A percentile compares a stretch with the other conserved stretches of the same genome.
Evolutionary conservation across 345 rosid species (phyloP).

Genomic region (Syzygium aromaticum): DNA sequence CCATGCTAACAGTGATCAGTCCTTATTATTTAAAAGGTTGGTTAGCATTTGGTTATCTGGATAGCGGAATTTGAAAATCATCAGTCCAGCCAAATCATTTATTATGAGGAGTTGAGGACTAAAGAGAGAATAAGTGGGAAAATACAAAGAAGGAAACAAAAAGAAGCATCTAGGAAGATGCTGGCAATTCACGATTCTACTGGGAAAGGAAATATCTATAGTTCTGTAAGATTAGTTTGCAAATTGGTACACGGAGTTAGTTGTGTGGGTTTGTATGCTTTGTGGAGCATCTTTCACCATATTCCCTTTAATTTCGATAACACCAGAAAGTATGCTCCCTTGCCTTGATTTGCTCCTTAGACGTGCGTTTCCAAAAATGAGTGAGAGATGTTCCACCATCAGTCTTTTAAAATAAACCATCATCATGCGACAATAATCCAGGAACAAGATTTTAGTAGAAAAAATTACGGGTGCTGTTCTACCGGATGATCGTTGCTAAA

Average conservation of each 20-base stretch:
- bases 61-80: background rate
- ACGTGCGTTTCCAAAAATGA: background rate
- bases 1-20: background rate
- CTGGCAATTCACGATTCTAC: background rate
- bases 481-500: background rate
- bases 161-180: background rate
- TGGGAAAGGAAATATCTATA: background rate
- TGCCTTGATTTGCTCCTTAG: background rate
- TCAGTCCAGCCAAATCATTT: background rate
- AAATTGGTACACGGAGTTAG: background rate
- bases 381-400: background rate
- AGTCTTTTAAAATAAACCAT: background rate
- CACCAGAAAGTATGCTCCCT: background rate
- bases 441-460: background rate
- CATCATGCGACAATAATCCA: background rate
- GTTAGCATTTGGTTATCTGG: background rate
- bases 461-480: background rate
- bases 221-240: background rate
- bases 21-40: background rate
- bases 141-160: background rate
- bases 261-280: background rate
- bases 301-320: background rate
- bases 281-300: background rate
- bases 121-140: background rate
- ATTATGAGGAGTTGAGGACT: background rate